Evolutionary conservation across 306 rosid genomes (phyloP).

Genomic region (Prunus salicina): DNA sequence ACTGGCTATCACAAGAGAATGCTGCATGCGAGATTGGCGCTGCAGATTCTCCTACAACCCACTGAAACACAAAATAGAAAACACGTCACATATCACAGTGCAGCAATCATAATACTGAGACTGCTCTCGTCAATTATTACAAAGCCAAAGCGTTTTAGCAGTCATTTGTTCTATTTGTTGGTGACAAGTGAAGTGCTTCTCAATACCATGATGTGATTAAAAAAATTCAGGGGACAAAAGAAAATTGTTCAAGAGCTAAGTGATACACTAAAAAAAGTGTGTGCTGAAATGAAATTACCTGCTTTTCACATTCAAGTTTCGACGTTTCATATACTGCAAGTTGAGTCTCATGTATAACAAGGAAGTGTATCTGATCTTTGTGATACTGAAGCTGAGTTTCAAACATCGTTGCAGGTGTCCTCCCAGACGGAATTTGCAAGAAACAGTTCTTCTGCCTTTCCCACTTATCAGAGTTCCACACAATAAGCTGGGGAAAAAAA

Average conservation of each 20-base stretch:
- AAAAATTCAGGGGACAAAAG: no score
- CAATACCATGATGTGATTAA: no score
- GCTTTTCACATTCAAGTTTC: slow-evolving; percentile 62
- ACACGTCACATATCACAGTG: not conserved
- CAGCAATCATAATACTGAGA: not conserved
- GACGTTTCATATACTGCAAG: slow-evolving; percentile 67
- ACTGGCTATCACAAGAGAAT: slow-evolving; percentile 85
- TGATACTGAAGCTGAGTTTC: slow-evolving; percentile 83
- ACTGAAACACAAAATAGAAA: slow-evolving; percentile 44
- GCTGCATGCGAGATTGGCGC: slow-evolving; percentile 79
- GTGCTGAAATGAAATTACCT: slow-evolving; percentile 33
- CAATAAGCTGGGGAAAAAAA: slow-evolving; percentile 46
- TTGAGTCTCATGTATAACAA: slow-evolving; percentile 81
- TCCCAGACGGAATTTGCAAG: slow-evolving; percentile 70
- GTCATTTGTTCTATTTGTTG: not conserved
- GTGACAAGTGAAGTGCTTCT: no score
- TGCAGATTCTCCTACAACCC: slow-evolving; percentile 63
- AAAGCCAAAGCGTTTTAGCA: no score
- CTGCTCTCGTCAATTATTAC: no score
- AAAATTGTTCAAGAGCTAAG: not conserved
- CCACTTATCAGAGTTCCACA: slow-evolving; percentile 78
- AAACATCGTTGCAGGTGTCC: slow-evolving; percentile 47
- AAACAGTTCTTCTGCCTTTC: slow-evolving; percentile 61
- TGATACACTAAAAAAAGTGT: not conserved
- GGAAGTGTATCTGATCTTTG: slow-evolving; percentile 72